These are phyloP conservation scores for Gamsiella multidivaricata DNA, from an alignment of 192 early-diverging fungal species.

Conservation along the genomic window DNA sequence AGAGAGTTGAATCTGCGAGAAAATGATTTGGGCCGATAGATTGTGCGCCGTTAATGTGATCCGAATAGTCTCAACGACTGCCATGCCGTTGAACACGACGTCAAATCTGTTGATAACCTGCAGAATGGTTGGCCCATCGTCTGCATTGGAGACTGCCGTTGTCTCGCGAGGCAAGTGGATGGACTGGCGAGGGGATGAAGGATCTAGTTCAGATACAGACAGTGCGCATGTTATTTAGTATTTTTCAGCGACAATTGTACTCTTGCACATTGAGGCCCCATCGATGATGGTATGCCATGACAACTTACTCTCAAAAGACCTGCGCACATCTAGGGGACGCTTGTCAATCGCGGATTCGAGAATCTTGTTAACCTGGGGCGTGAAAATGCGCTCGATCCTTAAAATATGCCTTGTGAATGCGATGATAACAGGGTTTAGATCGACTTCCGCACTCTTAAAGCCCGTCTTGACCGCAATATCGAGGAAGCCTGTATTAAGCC, in stretches of 20 bases:
- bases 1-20: conserved; percentile 59
- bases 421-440: conserved; percentile 62
- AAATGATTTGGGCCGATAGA: conserved; percentile 48
- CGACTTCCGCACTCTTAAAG: conserved; percentile 53
- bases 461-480: conserved; percentile 55
- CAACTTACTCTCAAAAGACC: conserved; percentile 42
- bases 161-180: conserved; percentile 40
- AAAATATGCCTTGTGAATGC: conserved; percentile 69
- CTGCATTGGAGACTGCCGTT: neutral
- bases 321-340: conserved; percentile 22
- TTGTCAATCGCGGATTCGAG: conserved; percentile 13
- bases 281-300: too few species aligned
- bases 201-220: conserved; percentile 10
- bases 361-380: conserved; percentile 42
- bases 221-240: neutral
- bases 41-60: conserved; percentile 61
- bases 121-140: conserved; percentile 27
- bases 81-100: conserved; percentile 58
- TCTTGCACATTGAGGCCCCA: too few species aligned
- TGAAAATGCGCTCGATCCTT: conserved; percentile 65
- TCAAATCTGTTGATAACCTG: conserved; percentile 54
- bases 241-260: too few species aligned
- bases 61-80: conserved; percentile 54
- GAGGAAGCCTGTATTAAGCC: conserved; percentile 51
- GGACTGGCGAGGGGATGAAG: conserved; percentile 44